Evolutionary conservation across 2,329 filamentous ascomycete genomes (phyloP), one percentile per base, ranked within the genome.

Genomic region (Stemphylium beticola): DNA sequence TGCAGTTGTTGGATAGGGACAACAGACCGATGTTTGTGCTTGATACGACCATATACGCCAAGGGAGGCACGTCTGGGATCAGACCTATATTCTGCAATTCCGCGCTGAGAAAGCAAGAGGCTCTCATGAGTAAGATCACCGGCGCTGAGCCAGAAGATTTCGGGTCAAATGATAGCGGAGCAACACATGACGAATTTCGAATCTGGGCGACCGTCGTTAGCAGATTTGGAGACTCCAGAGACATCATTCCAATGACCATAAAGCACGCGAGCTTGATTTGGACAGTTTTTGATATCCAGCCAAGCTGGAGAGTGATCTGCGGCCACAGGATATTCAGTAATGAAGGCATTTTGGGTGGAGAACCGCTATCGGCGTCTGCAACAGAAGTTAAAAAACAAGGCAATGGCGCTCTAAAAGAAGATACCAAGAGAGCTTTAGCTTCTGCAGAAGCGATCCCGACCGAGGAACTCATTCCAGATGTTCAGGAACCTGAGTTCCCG

Each of bases 201-300:
- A 57, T 47, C 1, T 81, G 79, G 79, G 75, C 74, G 0, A 77
- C 76, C 0, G 70, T 77, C 0, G 67, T 77, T 14, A 81, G 76
- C 4, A 71, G 68, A 4, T 77, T 78, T 50, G 77, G 80, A 41
- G 77, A 79, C 46, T 78, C 77, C 2, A 73, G 74, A 54, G 79
- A 81, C 49, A 72, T 81, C 4, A 80, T 77, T 37, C 79, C 79
- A 0, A 69, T 78, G 0, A 77, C 76, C 7, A 74, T 78, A 39
- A 43, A 77, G 4, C 69, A 69, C 36, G 51, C 60, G 15, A 62
- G 57, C 17, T 52, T 72, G 15, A 59, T 74, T 1, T 74, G 72
- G 72, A 67, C 68, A 7, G 65, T 64, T 12, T 71, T 65, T 6
- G 73, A 66, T 4, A 58, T 74, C 36, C 53, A 61, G 17, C 62